Percentiles rank a stretch among this genome's conserved stretches.
phyloP scores from a whole-genome alignment of 192 early-diverging fungal genomes.

The Coemansia interrupta region DNA sequence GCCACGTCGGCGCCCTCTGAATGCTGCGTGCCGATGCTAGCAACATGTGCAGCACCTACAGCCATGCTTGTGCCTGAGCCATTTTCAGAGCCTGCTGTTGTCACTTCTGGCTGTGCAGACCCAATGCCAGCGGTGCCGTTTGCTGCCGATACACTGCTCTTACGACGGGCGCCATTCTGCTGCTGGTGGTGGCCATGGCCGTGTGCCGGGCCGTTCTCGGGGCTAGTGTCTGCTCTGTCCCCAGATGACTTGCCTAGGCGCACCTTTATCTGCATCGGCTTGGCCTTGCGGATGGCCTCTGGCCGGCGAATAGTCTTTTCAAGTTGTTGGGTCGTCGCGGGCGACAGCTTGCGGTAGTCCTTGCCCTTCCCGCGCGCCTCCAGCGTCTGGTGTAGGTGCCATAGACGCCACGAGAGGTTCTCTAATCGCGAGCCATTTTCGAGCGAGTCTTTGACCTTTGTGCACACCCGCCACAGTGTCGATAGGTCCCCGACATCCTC shows the following conservation, averaged over 20 bases:
- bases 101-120: neutral
- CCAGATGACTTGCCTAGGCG: slow-evolving; percentile 36
- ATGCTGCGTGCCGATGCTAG: neutral
- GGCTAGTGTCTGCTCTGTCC: slow-evolving; percentile 11
- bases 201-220: slow-evolving; percentile 4
- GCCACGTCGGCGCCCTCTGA: too few relatives aligned
- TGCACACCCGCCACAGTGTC: slow-evolving; percentile 77
- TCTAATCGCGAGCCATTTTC: slow-evolving; percentile 78
- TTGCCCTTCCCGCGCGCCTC: slow-evolving; percentile 55
- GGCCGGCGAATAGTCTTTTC: slow-evolving; percentile 50
- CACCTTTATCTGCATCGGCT: slow-evolving; percentile 55
- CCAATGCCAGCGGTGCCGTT: neutral
- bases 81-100: neutral
- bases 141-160: neutral
- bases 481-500: slow-evolving; percentile 72
- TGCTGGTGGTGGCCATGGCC: neutral
- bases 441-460: slow-evolving; percentile 79
- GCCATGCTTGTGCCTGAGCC: neutral
- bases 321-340: slow-evolving; percentile 57
- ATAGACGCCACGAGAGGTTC: slow-evolving; percentile 82
- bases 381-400: slow-evolving; percentile 71
- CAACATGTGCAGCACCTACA: neutral
- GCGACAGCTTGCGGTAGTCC: slow-evolving; percentile 59
- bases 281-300: slow-evolving; percentile 25
- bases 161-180: neutral